Conservation (phyloP, 495 filamentous ascomycete genomes). For the Lichenothelia convexa region DNA sequence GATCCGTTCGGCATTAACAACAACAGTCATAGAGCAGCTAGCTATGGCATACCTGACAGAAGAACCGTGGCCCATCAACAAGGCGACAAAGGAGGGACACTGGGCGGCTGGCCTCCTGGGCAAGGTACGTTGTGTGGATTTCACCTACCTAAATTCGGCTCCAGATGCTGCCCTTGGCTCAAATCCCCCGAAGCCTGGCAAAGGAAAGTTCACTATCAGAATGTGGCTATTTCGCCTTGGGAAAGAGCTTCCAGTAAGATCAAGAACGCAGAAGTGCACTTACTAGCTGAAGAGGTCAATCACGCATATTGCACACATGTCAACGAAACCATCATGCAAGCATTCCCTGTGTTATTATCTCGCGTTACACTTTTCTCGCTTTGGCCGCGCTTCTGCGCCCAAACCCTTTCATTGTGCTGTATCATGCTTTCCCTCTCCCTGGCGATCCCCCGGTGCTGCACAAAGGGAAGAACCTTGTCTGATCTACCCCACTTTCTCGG, state of each 20-base stretch:
- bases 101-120: slow-evolving; percentile 5
- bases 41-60: slow-evolving; percentile 13
- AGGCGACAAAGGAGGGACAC: slow-evolving; percentile 1
- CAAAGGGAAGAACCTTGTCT: background rate
- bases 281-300: too few species aligned
- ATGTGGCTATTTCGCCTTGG: background rate
- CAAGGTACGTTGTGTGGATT: slow-evolving; percentile 2
- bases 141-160: background rate
- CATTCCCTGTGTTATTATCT: too few species aligned
- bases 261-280: too few species aligned
- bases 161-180: background rate
- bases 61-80: background rate
- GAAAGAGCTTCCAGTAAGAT: slow-evolving; percentile 1
- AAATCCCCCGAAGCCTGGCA: background rate
- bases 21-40: slow-evolving; percentile 13
- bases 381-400: too few species aligned
- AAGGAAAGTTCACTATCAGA: background rate
- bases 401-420: slow-evolving; percentile 1
- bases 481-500: too few species aligned
- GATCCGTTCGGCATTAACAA: slow-evolving; percentile 19
- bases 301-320: too few species aligned
- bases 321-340: too few species aligned
- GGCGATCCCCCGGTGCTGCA: background rate
- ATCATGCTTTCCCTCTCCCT: background rate
- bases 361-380: too few species aligned